Evolutionary conservation across 2,329 filamentous ascomycete species (phyloP).

Genomic region (Ophiostoma sp.): DNA sequence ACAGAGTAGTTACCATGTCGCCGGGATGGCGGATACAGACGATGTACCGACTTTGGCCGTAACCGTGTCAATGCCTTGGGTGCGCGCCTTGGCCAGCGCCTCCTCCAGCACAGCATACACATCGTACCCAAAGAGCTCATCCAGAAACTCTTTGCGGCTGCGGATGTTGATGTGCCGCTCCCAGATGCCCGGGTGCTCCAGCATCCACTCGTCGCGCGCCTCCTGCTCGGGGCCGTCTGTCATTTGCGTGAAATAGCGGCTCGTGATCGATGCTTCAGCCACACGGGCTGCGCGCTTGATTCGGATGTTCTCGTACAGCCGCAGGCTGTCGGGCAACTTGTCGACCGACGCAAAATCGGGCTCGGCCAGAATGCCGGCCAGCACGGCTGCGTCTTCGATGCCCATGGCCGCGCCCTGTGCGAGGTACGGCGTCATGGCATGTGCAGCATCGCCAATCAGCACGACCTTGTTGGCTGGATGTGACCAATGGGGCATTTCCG

Average conservation of each 20-base stretch:
- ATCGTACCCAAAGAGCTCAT: slow-evolving; percentile 25
- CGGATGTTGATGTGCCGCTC: slow-evolving; percentile 24
- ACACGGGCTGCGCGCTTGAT: slow-evolving; percentile 23
- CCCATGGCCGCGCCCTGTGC: slow-evolving; percentile 46
- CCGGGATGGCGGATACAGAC: slow-evolving; percentile 14
- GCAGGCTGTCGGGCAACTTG: slow-evolving; percentile 14
- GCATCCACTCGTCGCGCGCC: slow-evolving; percentile 24
- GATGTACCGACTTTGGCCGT: slow-evolving; percentile 13
- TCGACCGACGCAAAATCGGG: slow-evolving; percentile 18
- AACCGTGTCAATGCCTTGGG: neutral
- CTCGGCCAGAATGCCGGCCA: slow-evolving; percentile 37
- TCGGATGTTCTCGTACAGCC: slow-evolving; percentile 22
- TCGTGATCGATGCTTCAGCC: slow-evolving; percentile 19
- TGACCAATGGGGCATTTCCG: slow-evolving; percentile 21
- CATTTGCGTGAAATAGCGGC: slow-evolving; percentile 24
- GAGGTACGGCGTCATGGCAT: slow-evolving; percentile 45
- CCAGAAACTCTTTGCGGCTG: slow-evolving; percentile 24
- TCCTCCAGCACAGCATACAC: slow-evolving; percentile 18
- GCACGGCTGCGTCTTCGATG: slow-evolving; percentile 45
- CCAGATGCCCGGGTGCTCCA: slow-evolving; percentile 22
- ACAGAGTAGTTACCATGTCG: neutral
- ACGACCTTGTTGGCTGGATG: slow-evolving; percentile 33
- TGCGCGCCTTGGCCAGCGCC: slow-evolving; percentile 18
- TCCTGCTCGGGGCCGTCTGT: slow-evolving; percentile 22
- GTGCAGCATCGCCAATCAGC: slow-evolving; percentile 46